These are phyloP conservation scores for Ogataea trehaloabstinens DNA, from an alignment of 805 yeast species.

Conservation along the genomic window DNA sequence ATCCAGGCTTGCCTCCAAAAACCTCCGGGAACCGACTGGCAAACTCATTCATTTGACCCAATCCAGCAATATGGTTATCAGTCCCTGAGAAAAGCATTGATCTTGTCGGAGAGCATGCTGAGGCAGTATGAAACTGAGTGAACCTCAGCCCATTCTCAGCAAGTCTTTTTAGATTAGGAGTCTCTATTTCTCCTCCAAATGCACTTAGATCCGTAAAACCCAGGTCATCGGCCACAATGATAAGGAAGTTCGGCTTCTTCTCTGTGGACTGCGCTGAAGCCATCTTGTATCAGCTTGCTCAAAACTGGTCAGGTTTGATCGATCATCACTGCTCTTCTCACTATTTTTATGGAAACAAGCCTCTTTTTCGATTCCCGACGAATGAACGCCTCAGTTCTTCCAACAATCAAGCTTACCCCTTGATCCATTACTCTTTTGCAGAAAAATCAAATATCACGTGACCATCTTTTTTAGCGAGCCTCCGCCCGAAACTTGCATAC, in stretches of 20 bases:
- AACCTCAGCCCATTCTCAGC: constrained; percentile 47
- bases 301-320: no score
- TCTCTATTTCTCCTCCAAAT: constrained; percentile 57
- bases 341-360: not conserved
- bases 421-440: no score
- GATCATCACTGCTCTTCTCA: not conserved
- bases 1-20: constrained; percentile 48
- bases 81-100: constrained; percentile 61
- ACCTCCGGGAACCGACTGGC: constrained; percentile 35
- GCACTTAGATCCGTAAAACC: constrained; percentile 56
- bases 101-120: constrained; percentile 65
- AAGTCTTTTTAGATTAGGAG: constrained; percentile 48
- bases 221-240: constrained; percentile 60
- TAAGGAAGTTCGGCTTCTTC: constrained; percentile 46
- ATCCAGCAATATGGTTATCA: constrained; percentile 59
- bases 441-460: no score
- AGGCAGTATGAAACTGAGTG: constrained; percentile 60
- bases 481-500: no score
- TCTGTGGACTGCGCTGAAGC: no score
- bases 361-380: no score
- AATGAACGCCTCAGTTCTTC: no score
- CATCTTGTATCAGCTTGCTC: no score
- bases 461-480: no score
- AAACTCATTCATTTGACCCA: constrained; percentile 57
- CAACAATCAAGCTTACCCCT: no score